Evolutionary conservation across 140 eudicot genomes (phyloP).

Genomic region (Stevia rebaudiana): DNA sequence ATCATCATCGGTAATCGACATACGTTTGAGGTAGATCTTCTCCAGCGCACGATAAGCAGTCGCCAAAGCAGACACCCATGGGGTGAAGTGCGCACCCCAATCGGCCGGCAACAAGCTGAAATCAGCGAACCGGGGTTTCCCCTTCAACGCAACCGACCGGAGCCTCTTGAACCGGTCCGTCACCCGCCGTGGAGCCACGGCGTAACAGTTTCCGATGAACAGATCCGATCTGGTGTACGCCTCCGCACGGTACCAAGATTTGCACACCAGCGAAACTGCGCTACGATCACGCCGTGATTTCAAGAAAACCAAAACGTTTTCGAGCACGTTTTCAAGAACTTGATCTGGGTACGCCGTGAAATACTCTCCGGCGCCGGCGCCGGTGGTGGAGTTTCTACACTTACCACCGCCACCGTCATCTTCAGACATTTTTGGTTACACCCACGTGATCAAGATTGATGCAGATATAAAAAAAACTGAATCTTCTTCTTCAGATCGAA

Average conservation of each 20-base stretch:
- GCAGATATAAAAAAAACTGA: constrained; percentile 4
- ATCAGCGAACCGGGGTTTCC: constrained; percentile 72
- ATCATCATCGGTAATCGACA: constrained; percentile 62
- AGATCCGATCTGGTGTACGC: constrained; percentile 73
- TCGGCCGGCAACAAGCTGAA: constrained; percentile 51
- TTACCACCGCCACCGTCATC: constrained; percentile 29
- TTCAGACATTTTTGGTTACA: constrained; percentile 45
- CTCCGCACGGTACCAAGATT: constrained; percentile 73
- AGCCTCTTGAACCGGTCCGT: constrained; percentile 42
- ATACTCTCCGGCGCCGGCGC: constrained; percentile 20
- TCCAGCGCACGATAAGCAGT: constrained; percentile 40
- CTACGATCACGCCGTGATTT: constrained; percentile 53
- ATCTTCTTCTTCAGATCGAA: constrained; percentile 27
- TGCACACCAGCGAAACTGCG: constrained; percentile 62
- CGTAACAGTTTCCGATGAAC: constrained; percentile 64
- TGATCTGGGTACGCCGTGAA: constrained; percentile 50
- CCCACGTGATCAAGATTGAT: constrained; percentile 29
- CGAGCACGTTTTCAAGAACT: constrained; percentile 65
- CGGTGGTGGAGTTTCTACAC: not conserved
- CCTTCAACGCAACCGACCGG: constrained; percentile 44
- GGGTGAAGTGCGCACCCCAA: constrained; percentile 67
- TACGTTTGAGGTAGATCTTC: constrained; percentile 54
- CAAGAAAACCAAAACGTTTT: constrained; percentile 47
- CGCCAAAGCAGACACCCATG: constrained; percentile 44
- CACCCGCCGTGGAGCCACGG: constrained; percentile 48